Evolutionary conservation across 202 grass and related monocot genomes (phyloP), one percentile per base, ranked within the genome.

Genomic region (Eragrostis tef): DNA sequence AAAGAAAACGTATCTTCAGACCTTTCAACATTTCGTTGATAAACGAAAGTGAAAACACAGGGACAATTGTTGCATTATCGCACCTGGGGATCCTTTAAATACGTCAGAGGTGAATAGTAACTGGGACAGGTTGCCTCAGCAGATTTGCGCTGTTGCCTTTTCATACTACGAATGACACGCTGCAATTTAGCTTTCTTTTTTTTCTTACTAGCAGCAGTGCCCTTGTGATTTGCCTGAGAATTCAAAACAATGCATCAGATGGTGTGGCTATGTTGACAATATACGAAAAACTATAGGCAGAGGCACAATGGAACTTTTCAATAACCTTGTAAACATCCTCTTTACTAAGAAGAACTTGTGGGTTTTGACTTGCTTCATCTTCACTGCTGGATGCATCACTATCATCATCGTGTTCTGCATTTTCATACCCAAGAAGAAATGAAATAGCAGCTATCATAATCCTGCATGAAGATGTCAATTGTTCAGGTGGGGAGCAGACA

Each of bases 171-270:
- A 50, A 98, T 58, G 16, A 88, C 90, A 39, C 92, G 88, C 73
- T 98, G 85, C 60, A 98, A 83, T 88, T 98, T 98, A 72, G 95
- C 92, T 71, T 95, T 91, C 92, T 98, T 98, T 83, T 94, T 98
- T 91, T 98, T 98, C 88, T 94, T 98, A 84, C 92, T 98, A 48
- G 95, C 86, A 83, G 43, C 26, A 31, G 95, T 94, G 24, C 95
- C 95, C 57, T 94, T 94, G 74, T 94, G 80, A 73, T 91, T 88
- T 88, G 95, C 90, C 95, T 98, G 57, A 22, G 5, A 78, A 81
- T 77, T 67, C 3, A 75, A 54, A 29, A 62, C 24, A 26, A 61
- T 73, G 48, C 62, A 77, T 77, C 7, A 74, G 52, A 81, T 48
- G 15, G 41, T 46, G 61, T 60, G 42, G 60, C 44, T 47, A 87